Evolutionary conservation across 108 stramenopile species (phyloP).

Genomic region (Stephanodiscus minutulus): DNA sequence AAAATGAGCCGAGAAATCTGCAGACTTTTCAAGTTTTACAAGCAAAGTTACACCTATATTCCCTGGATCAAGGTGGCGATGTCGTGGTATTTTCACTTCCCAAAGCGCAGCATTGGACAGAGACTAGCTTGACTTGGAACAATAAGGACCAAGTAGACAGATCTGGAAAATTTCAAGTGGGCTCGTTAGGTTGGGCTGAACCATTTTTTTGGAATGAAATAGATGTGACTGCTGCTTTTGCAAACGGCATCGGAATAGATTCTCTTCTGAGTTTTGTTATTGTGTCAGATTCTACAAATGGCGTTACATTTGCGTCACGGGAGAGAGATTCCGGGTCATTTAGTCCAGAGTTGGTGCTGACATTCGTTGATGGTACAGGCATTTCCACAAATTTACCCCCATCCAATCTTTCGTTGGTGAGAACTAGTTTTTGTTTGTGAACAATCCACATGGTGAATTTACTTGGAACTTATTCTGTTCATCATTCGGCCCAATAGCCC

Average conservation of each 20-base stretch:
- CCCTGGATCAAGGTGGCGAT: constrained; percentile 2
- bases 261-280: background rate
- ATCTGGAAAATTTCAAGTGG: constrained; percentile 10
- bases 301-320: background rate
- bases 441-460: background rate
- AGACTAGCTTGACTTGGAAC: constrained; percentile 17
- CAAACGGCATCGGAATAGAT: background rate
- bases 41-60: constrained; percentile 3
- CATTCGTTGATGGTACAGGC: background rate
- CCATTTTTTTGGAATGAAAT: constrained; percentile 9
- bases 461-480: background rate
- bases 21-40: background rate
- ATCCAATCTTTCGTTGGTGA: background rate
- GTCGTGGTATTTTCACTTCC: constrained; percentile 2
- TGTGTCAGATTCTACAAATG: background rate
- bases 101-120: background rate
- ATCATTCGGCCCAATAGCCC: background rate
- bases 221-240: constrained; percentile 11
- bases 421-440: background rate
- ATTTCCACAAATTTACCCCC: background rate
- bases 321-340: background rate
- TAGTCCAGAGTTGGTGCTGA: constrained; percentile 12
- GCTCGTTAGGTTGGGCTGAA: constrained; percentile 1
- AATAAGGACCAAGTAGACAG: constrained; percentile 4
- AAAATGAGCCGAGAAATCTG: constrained; percentile 2